A percentile compares a stretch with the other conserved stretches of the same genome.
phyloP scores from a whole-genome alignment of 2,329 filamentous ascomycete species.

The Fusarium sp. region DNA sequence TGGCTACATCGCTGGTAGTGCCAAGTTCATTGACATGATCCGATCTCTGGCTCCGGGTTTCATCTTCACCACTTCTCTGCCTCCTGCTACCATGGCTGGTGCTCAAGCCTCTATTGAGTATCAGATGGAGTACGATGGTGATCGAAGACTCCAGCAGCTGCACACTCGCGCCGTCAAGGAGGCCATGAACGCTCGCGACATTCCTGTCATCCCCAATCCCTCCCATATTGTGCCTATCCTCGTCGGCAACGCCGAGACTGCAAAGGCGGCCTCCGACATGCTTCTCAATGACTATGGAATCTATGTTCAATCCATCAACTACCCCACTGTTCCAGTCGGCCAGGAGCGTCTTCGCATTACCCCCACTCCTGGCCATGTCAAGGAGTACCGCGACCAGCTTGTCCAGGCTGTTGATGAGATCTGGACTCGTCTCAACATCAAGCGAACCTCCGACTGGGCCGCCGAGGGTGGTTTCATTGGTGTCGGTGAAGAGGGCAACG shows the following conservation, averaged over 20 bases:
- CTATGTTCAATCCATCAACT: constrained; percentile 99
- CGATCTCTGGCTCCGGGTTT: constrained; percentile 96
- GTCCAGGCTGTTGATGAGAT: constrained; percentile 86
- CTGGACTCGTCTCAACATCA: constrained; percentile 89
- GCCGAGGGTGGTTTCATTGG: constrained; percentile 93
- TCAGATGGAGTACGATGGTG: constrained; percentile 85
- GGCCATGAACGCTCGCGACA: constrained; percentile 80
- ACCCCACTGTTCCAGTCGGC: constrained; percentile 97
- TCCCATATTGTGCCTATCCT: constrained; percentile 95
- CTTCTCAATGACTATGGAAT: constrained; percentile 90
- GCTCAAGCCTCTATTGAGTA: constrained; percentile 93
- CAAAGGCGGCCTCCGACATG: constrained; percentile 92
- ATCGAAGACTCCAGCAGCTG: constrained; percentile 92
- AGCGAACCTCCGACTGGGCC: constrained; percentile 93
- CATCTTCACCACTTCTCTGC: constrained; percentile 98
- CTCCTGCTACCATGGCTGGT: constrained; percentile 96
- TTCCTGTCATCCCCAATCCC: constrained; percentile 97
- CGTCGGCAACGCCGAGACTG: constrained; percentile 92
- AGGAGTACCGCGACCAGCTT: constrained; percentile 86
- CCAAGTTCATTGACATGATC: constrained; percentile 89
- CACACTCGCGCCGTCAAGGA: constrained; percentile 96
- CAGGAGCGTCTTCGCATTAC: constrained; percentile 97
- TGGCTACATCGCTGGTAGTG: constrained; percentile 93
- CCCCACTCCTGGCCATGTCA: constrained; percentile 90
- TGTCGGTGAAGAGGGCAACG: constrained; percentile 78